Evolutionary conservation across 148 eudicot species (phyloP).

Genomic region (Mesembryanthemum crystallinum): DNA sequence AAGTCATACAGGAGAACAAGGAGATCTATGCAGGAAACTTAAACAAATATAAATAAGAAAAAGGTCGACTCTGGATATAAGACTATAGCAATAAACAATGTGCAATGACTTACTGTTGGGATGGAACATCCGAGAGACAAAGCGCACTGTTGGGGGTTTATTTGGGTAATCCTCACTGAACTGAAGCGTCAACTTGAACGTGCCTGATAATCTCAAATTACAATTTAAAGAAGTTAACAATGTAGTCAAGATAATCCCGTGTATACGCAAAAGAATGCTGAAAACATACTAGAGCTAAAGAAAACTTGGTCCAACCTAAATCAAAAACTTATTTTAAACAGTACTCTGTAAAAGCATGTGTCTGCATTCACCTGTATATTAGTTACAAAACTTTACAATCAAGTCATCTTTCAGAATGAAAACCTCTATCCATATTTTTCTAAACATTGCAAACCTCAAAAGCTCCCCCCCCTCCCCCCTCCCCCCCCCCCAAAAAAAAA

Average conservation of each 20-base stretch:
- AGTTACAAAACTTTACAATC: too few species aligned
- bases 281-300: not conserved
- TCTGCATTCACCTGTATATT: not conserved
- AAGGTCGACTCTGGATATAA: too few species aligned
- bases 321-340: not conserved
- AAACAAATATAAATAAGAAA: too few species aligned
- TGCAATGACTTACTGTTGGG: slow-evolving; percentile 52
- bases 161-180: slow-evolving; percentile 65
- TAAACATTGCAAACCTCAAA: too few species aligned
- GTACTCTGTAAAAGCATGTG: not conserved
- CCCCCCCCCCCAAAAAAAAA: too few species aligned
- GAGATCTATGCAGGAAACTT: too few species aligned
- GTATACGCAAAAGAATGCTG: too few species aligned
- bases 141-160: slow-evolving; percentile 65
- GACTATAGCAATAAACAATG: not conserved
- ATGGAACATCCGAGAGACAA: slow-evolving; percentile 70
- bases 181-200: slow-evolving; percentile 69
- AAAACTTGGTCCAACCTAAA: not conserved
- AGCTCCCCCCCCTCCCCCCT: too few species aligned
- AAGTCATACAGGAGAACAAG: not conserved
- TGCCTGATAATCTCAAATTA: slow-evolving; percentile 41
- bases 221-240: slow-evolving; percentile 16
- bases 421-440: not conserved
- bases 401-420: not conserved
- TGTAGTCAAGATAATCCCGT: not conserved